These are phyloP conservation scores for Chalara sp. DNA, from an alignment of 2,329 filamentous ascomycete genomes.

Conservation along the genomic window DNA sequence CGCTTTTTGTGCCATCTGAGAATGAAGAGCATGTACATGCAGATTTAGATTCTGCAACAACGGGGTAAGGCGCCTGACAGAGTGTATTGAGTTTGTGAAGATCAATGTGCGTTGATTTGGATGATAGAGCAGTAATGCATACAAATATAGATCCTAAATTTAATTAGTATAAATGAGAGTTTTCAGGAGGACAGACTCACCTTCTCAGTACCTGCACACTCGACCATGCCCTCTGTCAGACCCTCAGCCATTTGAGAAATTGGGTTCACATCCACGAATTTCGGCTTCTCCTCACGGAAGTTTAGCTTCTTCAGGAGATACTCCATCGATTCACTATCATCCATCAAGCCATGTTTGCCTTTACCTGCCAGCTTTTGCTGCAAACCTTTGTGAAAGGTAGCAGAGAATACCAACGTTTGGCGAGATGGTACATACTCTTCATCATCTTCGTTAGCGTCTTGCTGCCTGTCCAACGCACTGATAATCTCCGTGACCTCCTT, in stretches of 20 bases:
- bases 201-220: conserved; percentile 92
- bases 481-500: conserved; percentile 90
- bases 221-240: conserved; percentile 82
- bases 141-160: conserved; percentile 77
- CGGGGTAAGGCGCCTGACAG: conserved; percentile 78
- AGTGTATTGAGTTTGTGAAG: conserved; percentile 93
- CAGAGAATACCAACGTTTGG: conserved; percentile 93
- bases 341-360: conserved; percentile 51
- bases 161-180: conserved; percentile 14
- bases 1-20: conserved; percentile 92
- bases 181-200: conserved; percentile 33
- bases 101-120: conserved; percentile 75
- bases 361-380: conserved; percentile 88
- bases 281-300: conserved; percentile 77
- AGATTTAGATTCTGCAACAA: conserved; percentile 78
- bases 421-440: conserved; percentile 43
- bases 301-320: conserved; percentile 87
- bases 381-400: conserved; percentile 85
- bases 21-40: conserved; percentile 74
- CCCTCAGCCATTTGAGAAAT: conserved; percentile 79
- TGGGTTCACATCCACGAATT: conserved; percentile 89
- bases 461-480: conserved; percentile 64
- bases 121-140: conserved; percentile 78
- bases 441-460: conserved; percentile 40
- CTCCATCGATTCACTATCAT: conserved; percentile 77